Evolutionary conservation across 2,329 filamentous ascomycete species (phyloP), one percentile per base, ranked within the genome.

Genomic region (Parafenestella ontariensis): DNA sequence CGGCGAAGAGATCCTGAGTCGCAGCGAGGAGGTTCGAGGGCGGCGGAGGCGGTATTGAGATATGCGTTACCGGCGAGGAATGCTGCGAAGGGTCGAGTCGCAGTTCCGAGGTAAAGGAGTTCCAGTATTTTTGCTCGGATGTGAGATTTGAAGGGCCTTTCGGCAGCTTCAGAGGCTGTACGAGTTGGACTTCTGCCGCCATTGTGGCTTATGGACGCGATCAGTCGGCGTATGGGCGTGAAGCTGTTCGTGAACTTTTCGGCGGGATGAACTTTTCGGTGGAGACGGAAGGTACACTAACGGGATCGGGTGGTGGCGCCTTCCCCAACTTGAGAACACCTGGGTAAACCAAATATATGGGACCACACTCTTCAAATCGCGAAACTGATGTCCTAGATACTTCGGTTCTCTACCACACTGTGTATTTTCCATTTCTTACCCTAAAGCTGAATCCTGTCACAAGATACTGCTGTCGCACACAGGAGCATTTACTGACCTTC

Each of bases 81-180:
- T 95, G 92, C 61, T 93, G 92, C 59, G 94, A 96, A 41, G 95
- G 91, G 64, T 75, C 72, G 58, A 98, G 88, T 58, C 94, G 87
- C 53, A 96, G 87, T 63, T 93, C 91, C 65, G 93, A 95, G 79
- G 91, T 92, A 82, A 99, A 99, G 11, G 90, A 89, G 73, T 89
- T 90, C 96, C 96, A 99, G 83, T 98, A 98, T 63, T 89, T 86
- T 79, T 98, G 93, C 80, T 99, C 95, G 28, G 93, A 89, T 5
- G 94, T 96, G 43, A 94, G 79, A 49, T 91, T 89, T 36, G 89
- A 88, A 52, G 92, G 92, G 46, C 91, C 91, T 60, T 90, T 85
- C 52, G 94, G 88, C 72, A 96, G 85, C 83, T 92, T 96, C 72
- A 96, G 81, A 76, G 89, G 89, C 75, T 88, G 87, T 64, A 96